A percentile compares a stretch with the other conserved stretches of the same genome.
Conservation (phyloP, 345 rosid genomes). For the Psidium friedrichsthalianum region DNA sequence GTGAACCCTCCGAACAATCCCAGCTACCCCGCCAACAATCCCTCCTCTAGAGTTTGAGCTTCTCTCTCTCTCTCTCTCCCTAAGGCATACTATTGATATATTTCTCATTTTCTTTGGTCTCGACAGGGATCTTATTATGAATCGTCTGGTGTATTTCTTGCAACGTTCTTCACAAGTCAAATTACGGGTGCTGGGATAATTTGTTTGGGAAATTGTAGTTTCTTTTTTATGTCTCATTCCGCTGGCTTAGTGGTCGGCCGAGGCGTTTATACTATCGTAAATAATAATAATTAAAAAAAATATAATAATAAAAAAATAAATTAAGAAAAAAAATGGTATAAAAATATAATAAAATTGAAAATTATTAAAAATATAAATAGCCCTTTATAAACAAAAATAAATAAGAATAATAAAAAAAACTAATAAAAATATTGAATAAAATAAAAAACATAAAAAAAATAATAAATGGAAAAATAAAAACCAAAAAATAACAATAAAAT, state of each 20-base stretch:
- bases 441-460: too few relatives aligned
- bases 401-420: too few relatives aligned
- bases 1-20: not conserved
- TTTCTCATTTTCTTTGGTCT: not conserved
- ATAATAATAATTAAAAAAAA: too few relatives aligned
- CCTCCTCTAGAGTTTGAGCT: not conserved
- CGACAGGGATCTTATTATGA: not conserved
- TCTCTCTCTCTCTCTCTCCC: not conserved
- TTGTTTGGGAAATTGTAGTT: not conserved
- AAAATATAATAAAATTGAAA: too few relatives aligned
- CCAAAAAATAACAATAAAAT: too few relatives aligned
- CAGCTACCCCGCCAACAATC: slow-evolving; percentile 1
- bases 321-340: too few relatives aligned
- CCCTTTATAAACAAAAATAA: too few relatives aligned
- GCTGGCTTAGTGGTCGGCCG: not conserved
- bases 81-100: not conserved
- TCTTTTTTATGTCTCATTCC: not conserved
- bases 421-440: too few relatives aligned
- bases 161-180: not conserved
- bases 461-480: too few relatives aligned
- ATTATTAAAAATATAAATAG: too few relatives aligned
- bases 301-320: too few relatives aligned
- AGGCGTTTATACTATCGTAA: not conserved
- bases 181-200: not conserved
- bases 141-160: not conserved